Evolutionary conservation across 2,329 filamentous ascomycete species (phyloP).

Genomic region (Diplodia intermedia): DNA sequence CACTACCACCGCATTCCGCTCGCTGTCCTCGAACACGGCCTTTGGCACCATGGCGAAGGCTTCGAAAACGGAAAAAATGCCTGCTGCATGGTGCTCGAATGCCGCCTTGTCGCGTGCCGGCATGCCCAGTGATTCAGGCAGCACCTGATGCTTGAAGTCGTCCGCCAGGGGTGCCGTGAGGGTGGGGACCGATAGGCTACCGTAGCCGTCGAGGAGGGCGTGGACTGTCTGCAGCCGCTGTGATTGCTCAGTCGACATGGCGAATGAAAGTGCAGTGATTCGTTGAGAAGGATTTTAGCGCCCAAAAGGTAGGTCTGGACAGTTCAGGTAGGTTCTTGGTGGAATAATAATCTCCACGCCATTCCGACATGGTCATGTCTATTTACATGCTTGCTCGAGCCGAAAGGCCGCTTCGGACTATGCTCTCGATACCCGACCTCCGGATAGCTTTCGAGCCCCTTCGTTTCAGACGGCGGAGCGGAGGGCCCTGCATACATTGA

Average conservation of each 20-base stretch:
- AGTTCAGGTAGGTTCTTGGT: background rate
- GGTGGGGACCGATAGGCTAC: conserved; percentile 49
- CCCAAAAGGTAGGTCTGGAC: background rate
- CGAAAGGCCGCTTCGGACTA: background rate
- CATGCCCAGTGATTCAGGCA: conserved; percentile 52
- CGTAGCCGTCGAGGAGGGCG: conserved; percentile 50
- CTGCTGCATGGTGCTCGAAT: conserved; percentile 50
- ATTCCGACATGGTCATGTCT: background rate
- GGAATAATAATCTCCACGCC: too few species aligned
- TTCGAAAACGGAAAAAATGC: conserved; percentile 53
- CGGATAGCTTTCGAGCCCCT: background rate
- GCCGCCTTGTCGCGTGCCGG: conserved; percentile 45
- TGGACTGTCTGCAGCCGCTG: conserved; percentile 42
- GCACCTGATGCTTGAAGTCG: conserved; percentile 51
- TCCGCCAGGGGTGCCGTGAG: conserved; percentile 47
- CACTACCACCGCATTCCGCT: conserved; percentile 48
- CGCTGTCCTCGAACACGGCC: conserved; percentile 44
- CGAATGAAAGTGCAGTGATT: background rate
- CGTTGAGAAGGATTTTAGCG: conserved; percentile 1
- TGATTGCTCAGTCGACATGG: conserved; percentile 32
- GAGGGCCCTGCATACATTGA: background rate
- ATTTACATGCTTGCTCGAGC: background rate
- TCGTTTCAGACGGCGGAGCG: background rate
- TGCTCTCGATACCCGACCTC: background rate
- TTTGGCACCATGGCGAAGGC: conserved; percentile 50